These are phyloP conservation scores for Tylopilus cervinicoccineus DNA, from an alignment of 768 basidiomycete genomes.

Conservation along the genomic window DNA sequence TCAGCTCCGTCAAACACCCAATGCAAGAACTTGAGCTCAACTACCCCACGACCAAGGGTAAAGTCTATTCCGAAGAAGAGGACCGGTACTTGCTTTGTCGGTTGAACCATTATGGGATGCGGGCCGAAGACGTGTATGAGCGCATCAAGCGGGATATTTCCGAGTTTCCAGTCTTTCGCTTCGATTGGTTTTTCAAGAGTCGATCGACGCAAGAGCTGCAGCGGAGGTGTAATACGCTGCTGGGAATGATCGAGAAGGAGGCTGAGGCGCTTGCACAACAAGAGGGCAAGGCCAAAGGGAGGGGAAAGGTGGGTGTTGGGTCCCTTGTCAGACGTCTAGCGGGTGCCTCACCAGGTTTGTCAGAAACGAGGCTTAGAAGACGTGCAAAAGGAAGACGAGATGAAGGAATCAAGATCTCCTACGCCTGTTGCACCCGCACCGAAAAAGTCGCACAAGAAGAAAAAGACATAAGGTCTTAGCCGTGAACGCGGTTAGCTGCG, in stretches of 20 bases:
- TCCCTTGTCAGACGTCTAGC: too few species aligned
- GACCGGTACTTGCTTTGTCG: constrained; percentile 93
- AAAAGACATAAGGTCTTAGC: constrained; percentile 47
- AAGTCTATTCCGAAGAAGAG: constrained; percentile 95
- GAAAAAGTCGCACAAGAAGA: constrained; percentile 65
- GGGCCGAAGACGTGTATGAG: constrained; percentile 87
- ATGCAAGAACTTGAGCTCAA: constrained; percentile 97
- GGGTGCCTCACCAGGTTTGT: not conserved
- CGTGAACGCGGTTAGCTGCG: not conserved
- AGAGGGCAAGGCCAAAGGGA: constrained; percentile 60
- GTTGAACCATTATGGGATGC: constrained; percentile 86
- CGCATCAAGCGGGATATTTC: constrained; percentile 94
- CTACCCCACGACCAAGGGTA: constrained; percentile 94
- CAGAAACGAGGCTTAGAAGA: constrained; percentile 79
- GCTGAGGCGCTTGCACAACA: constrained; percentile 62
- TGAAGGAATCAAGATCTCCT: constrained; percentile 54
- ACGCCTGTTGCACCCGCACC: constrained; percentile 53
- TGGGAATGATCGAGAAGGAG: constrained; percentile 93
- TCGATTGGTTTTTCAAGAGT: constrained; percentile 98
- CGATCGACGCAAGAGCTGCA: constrained; percentile 85
- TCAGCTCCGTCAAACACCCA: constrained; percentile 78
- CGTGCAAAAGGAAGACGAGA: constrained; percentile 45
- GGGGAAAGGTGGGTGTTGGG: constrained; percentile 60
- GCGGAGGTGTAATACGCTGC: constrained; percentile 80
- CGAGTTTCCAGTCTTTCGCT: constrained; percentile 95